Evolutionary conservation across 371 early-diverging fungal genomes (phyloP).

Genomic region (Sporodiniella umbellata): DNA sequence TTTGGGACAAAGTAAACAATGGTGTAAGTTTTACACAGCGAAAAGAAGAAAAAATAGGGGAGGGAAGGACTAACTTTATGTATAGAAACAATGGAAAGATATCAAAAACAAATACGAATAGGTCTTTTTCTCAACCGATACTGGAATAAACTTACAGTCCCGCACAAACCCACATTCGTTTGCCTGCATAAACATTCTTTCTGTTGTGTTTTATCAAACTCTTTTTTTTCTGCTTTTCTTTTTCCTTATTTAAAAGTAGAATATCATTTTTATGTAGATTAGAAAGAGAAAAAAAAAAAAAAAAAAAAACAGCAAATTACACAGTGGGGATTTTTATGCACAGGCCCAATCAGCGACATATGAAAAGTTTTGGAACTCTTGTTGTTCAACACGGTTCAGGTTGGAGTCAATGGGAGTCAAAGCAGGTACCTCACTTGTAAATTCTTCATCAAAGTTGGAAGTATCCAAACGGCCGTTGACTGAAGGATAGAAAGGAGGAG

Average conservation of each 20-base stretch:
- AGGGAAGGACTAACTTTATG: neutral
- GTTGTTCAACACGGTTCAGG: conserved; percentile 79
- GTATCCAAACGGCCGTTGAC: conserved; percentile 79
- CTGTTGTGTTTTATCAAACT: too few species aligned
- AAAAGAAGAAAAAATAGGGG: too few species aligned
- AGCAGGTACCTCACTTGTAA: conserved; percentile 85
- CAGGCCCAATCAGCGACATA: conserved; percentile 88
- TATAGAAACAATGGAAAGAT: conserved; percentile 72
- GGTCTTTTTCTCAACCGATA: neutral
- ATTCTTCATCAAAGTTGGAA: conserved; percentile 95
- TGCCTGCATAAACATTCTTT: too few species aligned
- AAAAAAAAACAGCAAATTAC: neutral
- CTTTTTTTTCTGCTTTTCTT: too few species aligned
- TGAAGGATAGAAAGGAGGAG: conserved; percentile 88
- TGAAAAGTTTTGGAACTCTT: conserved; percentile 89
- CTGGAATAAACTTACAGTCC: too few species aligned
- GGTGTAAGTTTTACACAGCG: conserved; percentile 73
- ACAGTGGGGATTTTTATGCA: neutral
- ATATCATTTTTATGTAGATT: neutral
- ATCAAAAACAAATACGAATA: conserved; percentile 63
- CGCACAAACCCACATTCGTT: too few species aligned
- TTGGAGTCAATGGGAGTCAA: conserved; percentile 84
- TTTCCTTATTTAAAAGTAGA: neutral
- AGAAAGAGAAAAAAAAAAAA: neutral
- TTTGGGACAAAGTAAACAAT: conserved; percentile 81